These are phyloP conservation scores for Lachancea quebecensis DNA, from an alignment of 805 yeast species.

Conservation along the genomic window DNA sequence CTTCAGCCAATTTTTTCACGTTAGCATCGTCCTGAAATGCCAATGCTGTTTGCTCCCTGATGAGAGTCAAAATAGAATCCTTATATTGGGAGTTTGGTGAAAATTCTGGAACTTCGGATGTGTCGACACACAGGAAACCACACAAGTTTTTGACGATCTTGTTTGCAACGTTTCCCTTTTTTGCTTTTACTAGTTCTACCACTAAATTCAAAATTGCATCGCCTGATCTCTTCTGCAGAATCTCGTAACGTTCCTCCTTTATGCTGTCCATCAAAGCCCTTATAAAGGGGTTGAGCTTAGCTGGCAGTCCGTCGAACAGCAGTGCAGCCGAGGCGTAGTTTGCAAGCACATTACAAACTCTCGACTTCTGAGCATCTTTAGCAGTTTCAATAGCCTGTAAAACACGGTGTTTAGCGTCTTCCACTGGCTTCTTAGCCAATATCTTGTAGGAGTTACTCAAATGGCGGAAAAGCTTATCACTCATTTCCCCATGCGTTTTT, in stretches of 20 bases:
- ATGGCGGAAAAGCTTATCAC: conserved; percentile 53
- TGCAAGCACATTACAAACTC: conserved; percentile 60
- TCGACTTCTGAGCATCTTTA: conserved; percentile 39
- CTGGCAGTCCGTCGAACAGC: conserved; percentile 60
- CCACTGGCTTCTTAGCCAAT: conserved; percentile 62
- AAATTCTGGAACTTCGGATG: conserved; percentile 93
- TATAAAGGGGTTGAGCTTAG: conserved; percentile 81
- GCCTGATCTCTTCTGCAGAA: conserved; percentile 69
- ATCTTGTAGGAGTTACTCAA: conserved; percentile 67
- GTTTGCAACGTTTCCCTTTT: conserved; percentile 71
- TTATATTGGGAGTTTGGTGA: conserved; percentile 49
- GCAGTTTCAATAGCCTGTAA: conserved; percentile 63
- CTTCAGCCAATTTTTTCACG: conserved; percentile 56
- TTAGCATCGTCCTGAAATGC: conserved; percentile 56
- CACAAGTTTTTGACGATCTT: conserved; percentile 86
- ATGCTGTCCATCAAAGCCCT: conserved; percentile 88
- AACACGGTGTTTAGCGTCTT: conserved; percentile 70
- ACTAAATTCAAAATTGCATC: conserved; percentile 59
- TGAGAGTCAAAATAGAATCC: conserved; percentile 60
- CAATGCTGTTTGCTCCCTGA: conserved; percentile 66
- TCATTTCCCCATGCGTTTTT: conserved; percentile 55
- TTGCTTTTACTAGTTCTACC: conserved; percentile 44
- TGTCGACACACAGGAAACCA: conserved; percentile 90
- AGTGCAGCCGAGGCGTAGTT: conserved; percentile 71
- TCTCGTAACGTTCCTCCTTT: conserved; percentile 60